phyloP scores from a whole-genome alignment of 1,284 basidiomycete genomes.

The Kwoniella shivajii region DNA sequence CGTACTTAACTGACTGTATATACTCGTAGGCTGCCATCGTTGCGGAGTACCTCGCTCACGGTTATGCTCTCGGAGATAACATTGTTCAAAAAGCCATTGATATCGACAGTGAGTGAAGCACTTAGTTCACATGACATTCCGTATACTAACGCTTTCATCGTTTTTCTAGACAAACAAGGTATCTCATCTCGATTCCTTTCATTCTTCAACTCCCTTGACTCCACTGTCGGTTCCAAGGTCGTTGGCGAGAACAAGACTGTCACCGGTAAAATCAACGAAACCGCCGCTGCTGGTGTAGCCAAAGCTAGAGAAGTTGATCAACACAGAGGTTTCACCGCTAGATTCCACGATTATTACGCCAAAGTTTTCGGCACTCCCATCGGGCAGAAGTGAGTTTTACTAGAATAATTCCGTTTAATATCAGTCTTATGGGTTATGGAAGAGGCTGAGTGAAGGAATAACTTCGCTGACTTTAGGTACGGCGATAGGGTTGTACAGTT shows the following conservation, averaged over 20 bases:
- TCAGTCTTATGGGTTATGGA: neutral
- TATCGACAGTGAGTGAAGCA: conserved; percentile 66
- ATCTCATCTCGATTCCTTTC: conserved; percentile 80
- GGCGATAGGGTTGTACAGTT: conserved; percentile 52
- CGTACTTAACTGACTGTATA: conserved; percentile 17
- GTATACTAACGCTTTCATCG: neutral
- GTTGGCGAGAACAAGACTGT: conserved; percentile 61
- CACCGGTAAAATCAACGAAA: conserved; percentile 67
- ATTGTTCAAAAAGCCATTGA: conserved; percentile 84
- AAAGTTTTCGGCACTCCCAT: conserved; percentile 72
- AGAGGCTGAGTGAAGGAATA: neutral
- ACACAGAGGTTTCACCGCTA: conserved; percentile 72
- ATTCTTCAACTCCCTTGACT: conserved; percentile 73
- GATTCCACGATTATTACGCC: conserved; percentile 73
- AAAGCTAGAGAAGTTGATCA: conserved; percentile 76
- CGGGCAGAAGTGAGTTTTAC: conserved; percentile 63
- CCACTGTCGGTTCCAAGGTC: conserved; percentile 65
- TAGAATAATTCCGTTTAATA: neutral
- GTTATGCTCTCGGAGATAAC: conserved; percentile 76
- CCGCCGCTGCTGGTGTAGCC: conserved; percentile 60
- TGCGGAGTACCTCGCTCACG: conserved; percentile 81
- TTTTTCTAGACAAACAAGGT: conserved; percentile 69
- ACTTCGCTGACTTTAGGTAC: conserved; percentile 13
- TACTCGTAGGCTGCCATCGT: conserved; percentile 63
- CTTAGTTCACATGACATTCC: neutral